Conservation (phyloP, 495 filamentous ascomycete species). For the Lophium mytilinum region DNA sequence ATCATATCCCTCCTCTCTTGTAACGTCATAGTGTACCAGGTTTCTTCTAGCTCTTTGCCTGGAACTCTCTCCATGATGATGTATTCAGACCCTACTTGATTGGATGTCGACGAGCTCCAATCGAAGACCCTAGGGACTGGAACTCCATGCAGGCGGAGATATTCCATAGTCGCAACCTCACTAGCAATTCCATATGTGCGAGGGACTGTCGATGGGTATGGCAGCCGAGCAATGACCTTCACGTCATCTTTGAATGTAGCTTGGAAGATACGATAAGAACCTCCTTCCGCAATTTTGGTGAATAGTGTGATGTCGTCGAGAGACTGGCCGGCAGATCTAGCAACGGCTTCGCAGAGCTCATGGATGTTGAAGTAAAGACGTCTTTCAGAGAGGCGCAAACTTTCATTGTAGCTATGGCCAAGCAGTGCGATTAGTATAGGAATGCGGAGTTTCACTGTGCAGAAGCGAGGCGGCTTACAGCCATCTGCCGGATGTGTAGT, state of each 20-base stretch:
- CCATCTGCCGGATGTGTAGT: no score
- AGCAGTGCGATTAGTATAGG: no score
- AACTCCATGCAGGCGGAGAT: slow-evolving; percentile 31
- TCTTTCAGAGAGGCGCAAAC: no score
- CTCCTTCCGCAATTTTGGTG: slow-evolving; percentile 11
- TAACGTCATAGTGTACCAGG: slow-evolving; percentile 32
- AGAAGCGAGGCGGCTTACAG: no score
- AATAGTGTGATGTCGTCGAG: background rate
- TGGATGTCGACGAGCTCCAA: slow-evolving; percentile 8
- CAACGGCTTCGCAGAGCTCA: no score
- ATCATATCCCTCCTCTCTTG: slow-evolving; percentile 33
- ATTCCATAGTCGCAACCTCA: slow-evolving; percentile 41
- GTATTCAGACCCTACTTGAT: slow-evolving; percentile 15
- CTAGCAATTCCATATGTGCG: slow-evolving; percentile 36
- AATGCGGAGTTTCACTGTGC: no score
- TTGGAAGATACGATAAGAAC: slow-evolving; percentile 9
- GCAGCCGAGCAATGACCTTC: slow-evolving; percentile 2
- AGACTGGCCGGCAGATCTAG: no score
- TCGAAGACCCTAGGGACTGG: slow-evolving; percentile 24
- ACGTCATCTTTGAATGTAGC: slow-evolving; percentile 3
- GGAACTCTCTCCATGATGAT: slow-evolving; percentile 20
- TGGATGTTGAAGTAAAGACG: no score
- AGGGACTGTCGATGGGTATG: slow-evolving; percentile 20
- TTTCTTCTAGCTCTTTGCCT: slow-evolving; percentile 13
- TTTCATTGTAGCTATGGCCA: no score